Percentiles rank a stretch among this genome's conserved stretches.
These are phyloP conservation scores for Boletus huronensis DNA, from an alignment of 768 basidiomycete genomes.

Conservation along the genomic window DNA sequence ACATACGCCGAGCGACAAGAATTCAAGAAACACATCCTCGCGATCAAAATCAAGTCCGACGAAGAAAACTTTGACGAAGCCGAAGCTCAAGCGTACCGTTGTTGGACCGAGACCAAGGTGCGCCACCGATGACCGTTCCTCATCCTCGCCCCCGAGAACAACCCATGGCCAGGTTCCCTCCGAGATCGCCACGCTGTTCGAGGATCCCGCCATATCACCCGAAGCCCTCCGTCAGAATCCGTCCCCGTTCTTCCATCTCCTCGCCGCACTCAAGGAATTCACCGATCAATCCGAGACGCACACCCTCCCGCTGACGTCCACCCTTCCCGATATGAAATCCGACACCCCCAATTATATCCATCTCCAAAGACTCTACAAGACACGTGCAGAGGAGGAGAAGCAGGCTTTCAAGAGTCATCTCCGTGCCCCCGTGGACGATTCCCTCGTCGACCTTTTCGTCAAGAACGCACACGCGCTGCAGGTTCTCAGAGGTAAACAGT, in stretches of 20 bases:
- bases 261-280: slow-evolving; percentile 70
- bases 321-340: slow-evolving; percentile 95
- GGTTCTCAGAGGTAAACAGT: slow-evolving; percentile 59
- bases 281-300: slow-evolving; percentile 48
- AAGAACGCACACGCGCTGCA: slow-evolving; percentile 77
- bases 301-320: slow-evolving; percentile 77
- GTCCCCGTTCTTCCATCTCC: slow-evolving; percentile 74
- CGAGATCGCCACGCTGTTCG: slow-evolving; percentile 63
- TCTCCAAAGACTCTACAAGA: slow-evolving; percentile 82
- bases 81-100: slow-evolving; percentile 79
- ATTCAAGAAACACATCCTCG: slow-evolving; percentile 68
- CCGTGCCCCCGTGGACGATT: slow-evolving; percentile 44
- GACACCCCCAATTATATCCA: slow-evolving; percentile 79
- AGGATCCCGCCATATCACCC: slow-evolving; percentile 49
- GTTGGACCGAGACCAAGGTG: slow-evolving; percentile 59
- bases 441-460: slow-evolving; percentile 65
- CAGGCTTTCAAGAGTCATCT: slow-evolving; percentile 49
- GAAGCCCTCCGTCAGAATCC: slow-evolving; percentile 42
- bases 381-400: slow-evolving; percentile 70
- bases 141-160: background rate
- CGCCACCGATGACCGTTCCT: background rate
- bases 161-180: slow-evolving; percentile 52
- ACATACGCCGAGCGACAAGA: slow-evolving; percentile 63
- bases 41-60: slow-evolving; percentile 69
- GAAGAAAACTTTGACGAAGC: slow-evolving; percentile 99